Evolutionary conservation across 768 basidiomycete species (phyloP).

Genomic region (Leccinum sublutescens): DNA sequence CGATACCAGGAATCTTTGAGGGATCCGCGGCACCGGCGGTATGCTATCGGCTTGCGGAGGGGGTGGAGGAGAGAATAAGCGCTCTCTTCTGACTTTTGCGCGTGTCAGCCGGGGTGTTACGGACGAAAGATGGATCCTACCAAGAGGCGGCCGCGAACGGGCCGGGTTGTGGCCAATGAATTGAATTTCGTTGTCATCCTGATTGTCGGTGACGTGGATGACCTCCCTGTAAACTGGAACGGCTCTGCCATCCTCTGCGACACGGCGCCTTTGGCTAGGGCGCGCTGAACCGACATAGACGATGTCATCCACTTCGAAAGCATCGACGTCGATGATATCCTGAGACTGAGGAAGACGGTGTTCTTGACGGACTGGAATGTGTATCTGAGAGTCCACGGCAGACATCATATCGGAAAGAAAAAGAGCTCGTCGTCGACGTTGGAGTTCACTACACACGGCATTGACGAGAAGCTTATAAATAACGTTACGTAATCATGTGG

Average conservation of each 20-base stretch:
- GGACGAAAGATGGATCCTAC: slow-evolving; percentile 12
- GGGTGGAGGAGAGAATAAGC: slow-evolving; percentile 49
- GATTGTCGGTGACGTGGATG: slow-evolving; percentile 39
- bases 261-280: slow-evolving; percentile 26
- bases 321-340: slow-evolving; percentile 47
- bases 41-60: slow-evolving; percentile 37
- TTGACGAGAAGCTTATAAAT: slow-evolving; percentile 12
- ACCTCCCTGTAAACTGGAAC: slow-evolving; percentile 21
- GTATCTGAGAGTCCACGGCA: slow-evolving; percentile 10
- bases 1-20: slow-evolving; percentile 39
- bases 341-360: slow-evolving; percentile 16
- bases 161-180: slow-evolving; percentile 26
- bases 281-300: slow-evolving; percentile 26
- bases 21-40: slow-evolving; percentile 58
- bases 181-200: slow-evolving; percentile 37
- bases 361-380: slow-evolving; percentile 9
- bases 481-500: slow-evolving; percentile 22
- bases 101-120: background rate
- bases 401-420: slow-evolving; percentile 21
- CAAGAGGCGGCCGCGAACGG: slow-evolving; percentile 13
- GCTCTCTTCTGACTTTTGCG: slow-evolving; percentile 19
- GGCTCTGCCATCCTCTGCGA: slow-evolving; percentile 23
- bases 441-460: background rate
- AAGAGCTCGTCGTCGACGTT: slow-evolving; percentile 25
- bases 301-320: slow-evolving; percentile 35